phyloP scores from a whole-genome alignment of 441 rosid species.

The Erodium moschatum region DNA sequence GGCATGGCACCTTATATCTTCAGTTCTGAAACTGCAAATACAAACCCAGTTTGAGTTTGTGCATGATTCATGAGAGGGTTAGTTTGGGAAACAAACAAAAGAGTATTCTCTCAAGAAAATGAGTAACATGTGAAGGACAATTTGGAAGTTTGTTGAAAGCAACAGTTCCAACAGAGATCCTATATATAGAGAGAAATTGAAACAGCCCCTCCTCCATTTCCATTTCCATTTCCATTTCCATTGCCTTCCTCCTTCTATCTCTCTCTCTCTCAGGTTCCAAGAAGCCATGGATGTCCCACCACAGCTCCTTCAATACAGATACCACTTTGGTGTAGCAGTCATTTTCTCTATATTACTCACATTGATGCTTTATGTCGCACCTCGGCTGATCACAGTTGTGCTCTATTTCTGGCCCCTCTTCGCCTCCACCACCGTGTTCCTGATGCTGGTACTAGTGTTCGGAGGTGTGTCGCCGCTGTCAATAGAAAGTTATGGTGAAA shows the following conservation, averaged over 20 bases:
- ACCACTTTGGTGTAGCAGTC: slow-evolving; percentile 8
- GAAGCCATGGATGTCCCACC: slow-evolving; percentile 8
- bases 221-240: too few relatives aligned
- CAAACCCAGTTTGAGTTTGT: background rate
- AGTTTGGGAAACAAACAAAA: slow-evolving; percentile 3
- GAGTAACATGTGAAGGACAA: background rate
- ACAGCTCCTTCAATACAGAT: slow-evolving; percentile 9
- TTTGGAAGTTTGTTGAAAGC: background rate
- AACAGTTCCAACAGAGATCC: background rate
- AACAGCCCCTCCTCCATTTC: background rate
- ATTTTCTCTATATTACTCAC: background rate
- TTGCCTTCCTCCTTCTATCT: background rate
- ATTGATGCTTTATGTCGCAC: background rate
- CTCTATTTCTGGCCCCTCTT: slow-evolving; percentile 9
- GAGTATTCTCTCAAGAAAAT: background rate
- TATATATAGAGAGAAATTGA: background rate
- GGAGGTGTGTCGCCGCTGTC: background rate
- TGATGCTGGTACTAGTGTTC: background rate
- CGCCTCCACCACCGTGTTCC: slow-evolving; percentile 5
- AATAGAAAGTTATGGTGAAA: background rate
- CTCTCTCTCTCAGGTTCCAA: background rate
- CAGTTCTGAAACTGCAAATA: background rate
- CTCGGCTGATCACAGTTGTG: background rate
- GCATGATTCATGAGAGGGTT: background rate
- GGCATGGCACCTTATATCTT: background rate